Base-by-base conservation (phyloP, 768 basidiomycete genomes). In the Tephrocybe sp. region DNA sequence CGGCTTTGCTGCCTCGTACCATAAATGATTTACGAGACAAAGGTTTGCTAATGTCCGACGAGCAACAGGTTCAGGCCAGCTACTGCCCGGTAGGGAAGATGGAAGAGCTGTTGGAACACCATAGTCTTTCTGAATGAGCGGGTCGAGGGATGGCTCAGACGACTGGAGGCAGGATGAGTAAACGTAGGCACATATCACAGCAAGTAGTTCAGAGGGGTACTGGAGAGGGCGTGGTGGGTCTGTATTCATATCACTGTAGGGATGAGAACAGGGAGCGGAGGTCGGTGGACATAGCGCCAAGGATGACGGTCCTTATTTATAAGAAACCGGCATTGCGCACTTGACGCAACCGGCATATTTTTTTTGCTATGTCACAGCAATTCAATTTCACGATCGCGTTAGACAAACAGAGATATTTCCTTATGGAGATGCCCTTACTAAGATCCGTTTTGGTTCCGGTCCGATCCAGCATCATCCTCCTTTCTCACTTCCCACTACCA, bases 1-100 rank as follows among this genome's bases (percentile, higher is more conserved):
- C 0, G 90, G 90, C 58, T 85, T 87, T n/a, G 91, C 88, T 1
- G 89, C 91, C 23, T 82, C 79, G 62, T 83, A 82, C 87, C 88
- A 92, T 2, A 82, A 76, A 60, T 74, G 86, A 61, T 83, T 89
- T 38, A 91, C 89, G 54, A 89, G 78, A 60, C 86, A 89, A 39
- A 92, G 83, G 58, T 68, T 83, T 5, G 80, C 74, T 17, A 94
- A 74, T 0, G 91, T 84, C 51, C 68, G 74, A 11, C 90, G 80
- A 20, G 82, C 75, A 26, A 82, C 60, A 5, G 80, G 73, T 55
- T 92, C 90, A 0, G 87, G 70, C 83, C 84, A 89, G 62, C 80
- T 78, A 13, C 80, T 71, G 1, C 85, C 75, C 0, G 90, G 91
- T 54, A 80, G 72, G n/a, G 90, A 82, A 0, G 89, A 85, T 0